These are phyloP conservation scores for Trypanosomatidae sp. DNA, from an alignment of 208 protist genomes.

Conservation along the genomic window DNA sequence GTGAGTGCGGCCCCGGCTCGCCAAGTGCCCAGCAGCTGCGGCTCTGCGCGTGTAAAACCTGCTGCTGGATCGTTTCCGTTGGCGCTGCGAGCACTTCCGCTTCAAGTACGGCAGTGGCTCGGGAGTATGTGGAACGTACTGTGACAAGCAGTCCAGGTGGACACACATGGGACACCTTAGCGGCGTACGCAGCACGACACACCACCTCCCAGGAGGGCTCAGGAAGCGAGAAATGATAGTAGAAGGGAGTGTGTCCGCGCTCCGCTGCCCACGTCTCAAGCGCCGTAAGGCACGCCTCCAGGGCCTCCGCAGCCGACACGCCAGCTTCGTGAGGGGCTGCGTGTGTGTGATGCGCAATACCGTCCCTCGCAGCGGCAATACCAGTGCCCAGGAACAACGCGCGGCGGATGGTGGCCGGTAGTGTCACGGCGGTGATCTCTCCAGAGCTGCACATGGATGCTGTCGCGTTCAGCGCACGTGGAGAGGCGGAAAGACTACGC, in stretches of 20 bases:
- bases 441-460: background rate
- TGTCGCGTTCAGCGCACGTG: background rate
- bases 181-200: conserved; percentile 15
- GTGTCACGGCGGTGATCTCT: background rate
- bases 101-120: background rate
- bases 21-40: conserved; percentile 91
- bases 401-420: background rate
- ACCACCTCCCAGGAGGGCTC: conserved; percentile 8
- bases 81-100: conserved; percentile 26
- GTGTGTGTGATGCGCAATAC: conserved; percentile 3
- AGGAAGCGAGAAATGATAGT: conserved; percentile 15
- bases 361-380: background rate
- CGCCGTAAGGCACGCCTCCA: background rate
- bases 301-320: background rate
- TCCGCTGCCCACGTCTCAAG: conserved; percentile 9
- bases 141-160: conserved; percentile 27
- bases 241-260: conserved; percentile 13
- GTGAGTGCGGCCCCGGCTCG: conserved; percentile 81
- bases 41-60: conserved; percentile 89
- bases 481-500: background rate
- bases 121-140: background rate
- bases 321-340: background rate
- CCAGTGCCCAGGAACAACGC: background rate
- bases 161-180: conserved; percentile 22
- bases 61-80: conserved; percentile 8